phyloP scores from a whole-genome alignment of 192 early-diverging fungal species.

The Mortierella hygrophila region DNA sequence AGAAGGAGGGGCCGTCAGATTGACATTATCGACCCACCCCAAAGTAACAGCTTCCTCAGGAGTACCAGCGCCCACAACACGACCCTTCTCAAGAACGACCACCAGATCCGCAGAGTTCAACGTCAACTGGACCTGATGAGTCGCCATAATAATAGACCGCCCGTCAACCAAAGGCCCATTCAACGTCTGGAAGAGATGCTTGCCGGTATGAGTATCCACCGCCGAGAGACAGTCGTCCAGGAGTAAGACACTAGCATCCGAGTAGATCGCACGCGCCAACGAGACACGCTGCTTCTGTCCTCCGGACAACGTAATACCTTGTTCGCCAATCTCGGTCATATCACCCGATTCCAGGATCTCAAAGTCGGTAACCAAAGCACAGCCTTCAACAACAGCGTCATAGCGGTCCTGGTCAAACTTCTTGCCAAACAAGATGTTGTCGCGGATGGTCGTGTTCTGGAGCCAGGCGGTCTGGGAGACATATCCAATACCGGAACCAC shows the following conservation, averaged over 20 bases:
- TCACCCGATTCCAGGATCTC: constrained; percentile 89
- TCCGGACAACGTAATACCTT: constrained; percentile 86
- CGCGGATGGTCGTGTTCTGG: constrained; percentile 79
- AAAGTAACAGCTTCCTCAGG: constrained; percentile 59
- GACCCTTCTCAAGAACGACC: constrained; percentile 73
- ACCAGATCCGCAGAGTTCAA: constrained; percentile 69
- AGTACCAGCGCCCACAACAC: constrained; percentile 64
- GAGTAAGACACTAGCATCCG: constrained; percentile 71
- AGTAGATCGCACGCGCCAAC: constrained; percentile 90
- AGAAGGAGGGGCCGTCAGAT: not conserved
- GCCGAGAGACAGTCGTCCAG: constrained; percentile 94
- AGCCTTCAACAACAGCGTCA: constrained; percentile 82
- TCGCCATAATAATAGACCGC: constrained; percentile 91
- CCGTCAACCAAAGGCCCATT: constrained; percentile 77
- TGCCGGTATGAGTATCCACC: constrained; percentile 94
- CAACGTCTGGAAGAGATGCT: constrained; percentile 85
- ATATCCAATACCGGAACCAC: constrained; percentile 78
- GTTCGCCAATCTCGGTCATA: constrained; percentile 93
- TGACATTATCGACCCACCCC: constrained; percentile 63
- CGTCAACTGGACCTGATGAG: constrained; percentile 84
- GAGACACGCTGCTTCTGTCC: constrained; percentile 90
- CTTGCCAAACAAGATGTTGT: constrained; percentile 88
- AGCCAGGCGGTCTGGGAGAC: constrained; percentile 83
- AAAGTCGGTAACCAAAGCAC: constrained; percentile 90
- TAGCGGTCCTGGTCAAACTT: constrained; percentile 82